A percentile compares a stretch with the other conserved stretches of the same genome.
Evolutionary conservation across 768 basidiomycete species (phyloP).

Genomic region (Chalciporus chontae): DNA sequence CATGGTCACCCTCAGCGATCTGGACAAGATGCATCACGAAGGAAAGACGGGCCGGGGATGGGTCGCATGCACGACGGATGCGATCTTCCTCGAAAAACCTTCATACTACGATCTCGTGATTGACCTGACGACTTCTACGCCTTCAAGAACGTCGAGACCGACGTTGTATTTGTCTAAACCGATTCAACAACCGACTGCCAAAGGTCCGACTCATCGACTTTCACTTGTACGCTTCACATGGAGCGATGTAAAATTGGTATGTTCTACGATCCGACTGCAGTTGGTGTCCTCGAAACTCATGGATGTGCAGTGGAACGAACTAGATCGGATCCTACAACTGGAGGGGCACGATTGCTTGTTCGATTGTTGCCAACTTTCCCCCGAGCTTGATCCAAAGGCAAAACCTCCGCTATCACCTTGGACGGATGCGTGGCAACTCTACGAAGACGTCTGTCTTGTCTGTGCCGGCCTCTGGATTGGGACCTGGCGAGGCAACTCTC

Average conservation of each 20-base stretch:
- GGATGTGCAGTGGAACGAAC: constrained; percentile 63
- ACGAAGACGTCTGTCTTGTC: constrained; percentile 80
- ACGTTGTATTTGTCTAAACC: constrained; percentile 61
- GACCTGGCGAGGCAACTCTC: constrained; percentile 50
- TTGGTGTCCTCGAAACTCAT: not conserved
- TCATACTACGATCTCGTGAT: constrained; percentile 77
- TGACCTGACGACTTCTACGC: constrained; percentile 68
- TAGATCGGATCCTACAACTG: constrained; percentile 64
- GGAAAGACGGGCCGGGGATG: constrained; percentile 63
- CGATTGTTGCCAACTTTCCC: constrained; percentile 34
- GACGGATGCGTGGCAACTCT: constrained; percentile 77
- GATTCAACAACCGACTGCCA: constrained; percentile 33
- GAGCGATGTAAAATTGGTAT: constrained; percentile 75
- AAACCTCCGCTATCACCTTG: constrained; percentile 45
- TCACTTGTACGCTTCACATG: constrained; percentile 71
- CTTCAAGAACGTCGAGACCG: constrained; percentile 58
- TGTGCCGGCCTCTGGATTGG: constrained; percentile 85
- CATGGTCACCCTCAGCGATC: constrained; percentile 74
- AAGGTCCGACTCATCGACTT: constrained; percentile 50
- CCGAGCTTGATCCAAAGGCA: constrained; percentile 31
- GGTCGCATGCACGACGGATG: constrained; percentile 87
- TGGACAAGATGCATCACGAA: constrained; percentile 58
- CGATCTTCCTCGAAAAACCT: constrained; percentile 80
- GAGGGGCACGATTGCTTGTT: constrained; percentile 34
- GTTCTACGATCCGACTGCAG: constrained; percentile 16